Base-by-base conservation (phyloP, 2,329 filamentous ascomycete species). In the Sclerotinia glacialis region DNA sequence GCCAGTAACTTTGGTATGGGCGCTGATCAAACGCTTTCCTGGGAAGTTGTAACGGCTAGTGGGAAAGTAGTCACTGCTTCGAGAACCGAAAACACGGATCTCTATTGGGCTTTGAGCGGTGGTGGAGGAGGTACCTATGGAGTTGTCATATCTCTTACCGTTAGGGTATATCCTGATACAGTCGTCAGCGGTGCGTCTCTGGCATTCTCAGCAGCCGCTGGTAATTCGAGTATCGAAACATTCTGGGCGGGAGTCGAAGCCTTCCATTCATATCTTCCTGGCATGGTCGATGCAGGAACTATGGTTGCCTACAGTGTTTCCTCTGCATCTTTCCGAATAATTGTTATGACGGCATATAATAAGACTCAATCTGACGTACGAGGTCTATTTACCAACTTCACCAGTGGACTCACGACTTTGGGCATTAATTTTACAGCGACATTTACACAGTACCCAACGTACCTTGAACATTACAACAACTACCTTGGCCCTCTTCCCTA, bases 41-140 rank as follows among this genome's bases (percentile, higher is more conserved):
- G 79, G 64, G 80, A 86, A 67, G 83, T 86, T 1, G 79, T 89
- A n/a, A 83, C 81, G 9, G 82, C 80, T 0, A 72, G 74, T 21
- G 85, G 86, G 2, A 67, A 79, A 21, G 71, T 81, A n/a, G 69
- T 86, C 1, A 80, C 75, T 2, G 85, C 84, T 0, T 82, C 78
- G 5, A 78, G 77, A 0, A 72, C 71, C 0, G 68, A 81, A 42
- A 83, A 89, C 69, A 67, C 78, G 0, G 86, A 89, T 62, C 78
- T 89, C 1, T 89, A 85, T 77, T 90, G 86, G 86, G 87, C 86
- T 1, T 75, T 88, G 1, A 79, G 79, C 52, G 86, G 86, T 4
- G 85, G 86, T 0, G 86, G 87, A 2, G 83, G 81, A 12, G 84
- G 85, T 21, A 87, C 80, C 40, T 89, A 83, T 70, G 86, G 79